These are phyloP conservation scores for Aspergillus ustus DNA, from an alignment of 2,329 filamentous ascomycete species.

Conservation along the genomic window DNA sequence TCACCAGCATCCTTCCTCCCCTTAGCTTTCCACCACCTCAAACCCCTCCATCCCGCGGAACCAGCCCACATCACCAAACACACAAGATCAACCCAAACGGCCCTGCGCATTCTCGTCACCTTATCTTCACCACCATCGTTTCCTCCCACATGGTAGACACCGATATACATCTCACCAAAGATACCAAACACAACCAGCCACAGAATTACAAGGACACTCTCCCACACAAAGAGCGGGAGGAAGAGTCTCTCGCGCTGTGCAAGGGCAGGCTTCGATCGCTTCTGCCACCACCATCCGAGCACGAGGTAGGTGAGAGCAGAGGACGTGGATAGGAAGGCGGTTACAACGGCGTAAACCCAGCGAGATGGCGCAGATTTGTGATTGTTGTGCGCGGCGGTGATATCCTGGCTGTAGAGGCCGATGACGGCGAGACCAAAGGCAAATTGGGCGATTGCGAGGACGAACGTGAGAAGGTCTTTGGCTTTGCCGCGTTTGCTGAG, in stretches of 20 bases:
- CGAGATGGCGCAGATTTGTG: conserved; percentile 63
- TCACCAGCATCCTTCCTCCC: conserved; percentile 13
- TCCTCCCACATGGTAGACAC: conserved; percentile 31
- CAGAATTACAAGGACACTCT: conserved; percentile 72
- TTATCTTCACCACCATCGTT: conserved; percentile 17
- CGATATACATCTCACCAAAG: conserved; percentile 81
- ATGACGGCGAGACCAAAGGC: conserved; percentile 75
- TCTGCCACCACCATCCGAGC: conserved; percentile 52
- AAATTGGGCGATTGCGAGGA: conserved; percentile 76
- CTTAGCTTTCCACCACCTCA: conserved; percentile 40
- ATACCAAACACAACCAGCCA: conserved; percentile 84
- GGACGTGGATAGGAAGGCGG: conserved; percentile 67
- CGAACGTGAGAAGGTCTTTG: conserved; percentile 31
- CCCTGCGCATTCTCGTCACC: conserved; percentile 79
- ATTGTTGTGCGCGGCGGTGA: conserved; percentile 52
- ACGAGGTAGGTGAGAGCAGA: conserved; percentile 70
- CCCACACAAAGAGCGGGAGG: conserved; percentile 65
- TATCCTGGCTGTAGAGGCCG: conserved; percentile 76
- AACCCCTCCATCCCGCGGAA: conserved; percentile 52
- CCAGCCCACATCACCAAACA: conserved; percentile 78
- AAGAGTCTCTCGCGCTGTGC: conserved; percentile 30
- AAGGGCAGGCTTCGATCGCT: conserved; percentile 32
- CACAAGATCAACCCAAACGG: conserved; percentile 80
- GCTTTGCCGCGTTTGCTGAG: conserved; percentile 18
- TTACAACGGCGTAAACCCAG: conserved; percentile 80